A percentile compares a stretch with the other conserved stretches of the same genome.
Evolutionary conservation across 768 basidiomycete species (phyloP).

Genomic region (Scleroderma bovista): DNA sequence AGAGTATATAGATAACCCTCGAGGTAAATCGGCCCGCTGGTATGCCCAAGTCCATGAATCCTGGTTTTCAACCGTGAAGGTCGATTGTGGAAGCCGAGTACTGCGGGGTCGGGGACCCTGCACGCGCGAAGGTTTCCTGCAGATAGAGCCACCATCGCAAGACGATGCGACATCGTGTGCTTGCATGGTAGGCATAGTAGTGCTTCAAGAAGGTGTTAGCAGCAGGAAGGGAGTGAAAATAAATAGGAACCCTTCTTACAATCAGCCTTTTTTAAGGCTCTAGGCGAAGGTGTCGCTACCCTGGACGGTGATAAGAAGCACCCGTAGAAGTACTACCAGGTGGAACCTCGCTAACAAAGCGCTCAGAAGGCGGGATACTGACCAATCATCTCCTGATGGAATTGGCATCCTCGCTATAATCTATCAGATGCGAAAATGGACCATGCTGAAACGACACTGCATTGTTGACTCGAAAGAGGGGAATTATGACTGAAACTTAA

Average conservation of each 20-base stretch:
- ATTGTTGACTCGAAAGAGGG: slow-evolving; percentile 11
- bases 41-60: slow-evolving; percentile 17
- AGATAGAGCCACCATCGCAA: slow-evolving; percentile 1
- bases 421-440: slow-evolving; percentile 1
- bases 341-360: neutral
- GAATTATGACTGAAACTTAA: neutral
- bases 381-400: neutral
- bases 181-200: neutral
- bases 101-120: slow-evolving; percentile 28
- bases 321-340: neutral
- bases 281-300: neutral
- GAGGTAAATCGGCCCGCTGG: slow-evolving; percentile 6
- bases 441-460: slow-evolving; percentile 15
- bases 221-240: no score
- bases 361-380: neutral
- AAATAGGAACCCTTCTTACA: no score
- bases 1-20: slow-evolving; percentile 14
- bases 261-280: neutral
- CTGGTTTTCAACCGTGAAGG: slow-evolving; percentile 6
- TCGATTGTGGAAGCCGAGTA: slow-evolving; percentile 12
- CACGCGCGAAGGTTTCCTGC: slow-evolving; percentile 12
- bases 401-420: neutral
- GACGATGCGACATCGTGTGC: slow-evolving; percentile 12
- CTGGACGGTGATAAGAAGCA: neutral
- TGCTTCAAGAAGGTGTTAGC: neutral